Percentiles rank a stretch among this genome's conserved stretches.
phyloP scores from a whole-genome alignment of 148 eudicot genomes.

The Beta vulgaris region DNA sequence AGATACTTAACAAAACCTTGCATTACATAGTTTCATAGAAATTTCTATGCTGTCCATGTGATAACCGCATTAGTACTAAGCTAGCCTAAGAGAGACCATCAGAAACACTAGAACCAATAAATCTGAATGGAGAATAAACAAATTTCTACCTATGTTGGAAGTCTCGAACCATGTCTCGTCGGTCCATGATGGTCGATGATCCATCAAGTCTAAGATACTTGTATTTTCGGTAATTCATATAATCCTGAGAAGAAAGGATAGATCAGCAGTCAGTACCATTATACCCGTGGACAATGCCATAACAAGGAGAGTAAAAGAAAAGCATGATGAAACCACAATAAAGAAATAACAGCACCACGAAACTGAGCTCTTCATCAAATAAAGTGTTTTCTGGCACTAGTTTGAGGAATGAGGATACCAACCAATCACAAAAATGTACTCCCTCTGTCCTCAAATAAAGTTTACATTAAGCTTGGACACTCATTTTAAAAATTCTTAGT shows the following conservation, averaged over 20 bases:
- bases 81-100: background rate
- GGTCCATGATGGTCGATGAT: slow-evolving; percentile 95
- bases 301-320: background rate
- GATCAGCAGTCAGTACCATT: slow-evolving; percentile 21
- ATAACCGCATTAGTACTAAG: too few relatives aligned
- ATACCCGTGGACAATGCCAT: slow-evolving; percentile 9
- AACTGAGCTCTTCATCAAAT: background rate
- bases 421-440: too few relatives aligned
- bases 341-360: slow-evolving; percentile 12
- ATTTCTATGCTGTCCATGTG: background rate
- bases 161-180: slow-evolving; percentile 98
- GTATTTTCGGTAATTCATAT: slow-evolving; percentile 95
- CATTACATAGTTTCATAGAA: slow-evolving; percentile 6
- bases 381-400: too few relatives aligned
- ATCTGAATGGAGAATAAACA: background rate
- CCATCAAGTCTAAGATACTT: slow-evolving; percentile 93
- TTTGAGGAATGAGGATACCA: too few relatives aligned
- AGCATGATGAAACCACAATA: background rate
- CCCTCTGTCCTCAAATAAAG: too few relatives aligned
- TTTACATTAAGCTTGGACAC: too few relatives aligned
- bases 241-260: slow-evolving; percentile 56
- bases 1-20: slow-evolving; percentile 19
- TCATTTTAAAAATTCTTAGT: too few relatives aligned
- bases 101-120: slow-evolving; percentile 12
- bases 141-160: slow-evolving; percentile 75